Base-by-base conservation (phyloP, 805 yeast genomes). In the Blastobotrys mokoenaii region DNA sequence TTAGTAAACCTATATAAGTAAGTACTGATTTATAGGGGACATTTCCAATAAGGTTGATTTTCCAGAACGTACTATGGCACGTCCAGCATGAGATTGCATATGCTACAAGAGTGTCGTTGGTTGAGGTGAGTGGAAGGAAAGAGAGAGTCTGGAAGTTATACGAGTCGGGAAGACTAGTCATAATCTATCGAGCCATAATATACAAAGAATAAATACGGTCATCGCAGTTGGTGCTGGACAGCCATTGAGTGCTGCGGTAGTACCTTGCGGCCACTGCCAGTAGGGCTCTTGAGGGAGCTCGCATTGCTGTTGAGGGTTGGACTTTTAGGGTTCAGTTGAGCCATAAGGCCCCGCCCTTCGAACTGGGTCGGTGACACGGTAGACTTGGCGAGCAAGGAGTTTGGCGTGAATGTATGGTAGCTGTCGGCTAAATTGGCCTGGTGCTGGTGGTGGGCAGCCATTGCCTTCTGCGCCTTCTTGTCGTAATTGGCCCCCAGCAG, bases 321-420 rank as follows among this genome's bases (percentile, higher is more conserved):
- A 15, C 40, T 17, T n/a, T 8, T 12, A 6, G 22, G 9, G 38
- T 16, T 14, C 32, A 22, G 15, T 17, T 32, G 14, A 27, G 37
- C 36, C 43, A 40, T 40, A 3, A 40, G 30, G 17, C 43, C 43
- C 10, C 40, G 30, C 14, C 29, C 40, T 12, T 38, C 40, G 31
- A 38, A 20, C 17, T 20, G 30, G 12, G 29, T 22, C 6, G 39
- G 12, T n/a, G 39, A 12, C 11, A 18, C 31, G 8, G n/a, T 15
- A 11, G 45, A 36, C 25, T 38, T 34, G 39, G 47, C 49, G 31
- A 51, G 43, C 5, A 47, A 43, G 10, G 51, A 46, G 40, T 43
- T 44, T 18, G 47, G 48, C 20, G 47, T 41, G 40, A 45, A 43
- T 15, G 15, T 12, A 22, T 22, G 27, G 27, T 22, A 22, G 27